Evolutionary conservation across 345 rosid species (phyloP).

Genomic region (Iberis pinnata): DNA sequence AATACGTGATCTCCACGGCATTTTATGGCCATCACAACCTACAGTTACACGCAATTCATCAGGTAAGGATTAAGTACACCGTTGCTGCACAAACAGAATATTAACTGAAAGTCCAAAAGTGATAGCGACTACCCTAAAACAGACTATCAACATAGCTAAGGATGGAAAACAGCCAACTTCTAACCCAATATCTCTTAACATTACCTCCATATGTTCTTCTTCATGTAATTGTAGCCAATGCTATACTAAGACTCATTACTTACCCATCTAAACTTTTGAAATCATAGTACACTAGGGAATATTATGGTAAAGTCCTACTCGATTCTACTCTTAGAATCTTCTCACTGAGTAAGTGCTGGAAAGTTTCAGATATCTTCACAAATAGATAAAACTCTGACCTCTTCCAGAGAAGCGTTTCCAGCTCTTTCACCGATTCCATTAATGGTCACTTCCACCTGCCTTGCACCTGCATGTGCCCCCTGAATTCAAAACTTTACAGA

Average conservation of each 20-base stretch:
- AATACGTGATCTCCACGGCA: slow-evolving; percentile 72
- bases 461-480: slow-evolving; percentile 90
- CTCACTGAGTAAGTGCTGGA: no score
- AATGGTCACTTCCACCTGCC: slow-evolving; percentile 91
- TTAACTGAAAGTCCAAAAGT: not conserved
- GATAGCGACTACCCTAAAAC: not conserved
- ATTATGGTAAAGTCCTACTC: no score
- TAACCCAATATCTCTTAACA: not conserved
- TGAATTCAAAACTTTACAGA: slow-evolving; percentile 31
- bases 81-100: not conserved
- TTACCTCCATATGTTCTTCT: not conserved
- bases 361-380: no score
- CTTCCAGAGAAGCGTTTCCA: slow-evolving; percentile 97
- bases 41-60: not conserved
- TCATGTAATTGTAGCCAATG: slow-evolving; percentile 8
- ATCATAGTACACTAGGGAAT: not conserved
- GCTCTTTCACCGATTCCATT: slow-evolving; percentile 99
- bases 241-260: slow-evolving; percentile 6
- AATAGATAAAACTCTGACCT: slow-evolving; percentile 41
- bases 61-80: not conserved
- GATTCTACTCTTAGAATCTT: no score
- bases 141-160: not conserved
- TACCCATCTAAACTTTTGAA: not conserved
- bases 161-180: not conserved
- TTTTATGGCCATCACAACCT: slow-evolving; percentile 91